phyloP scores from a whole-genome alignment of 2,329 filamentous ascomycete species.

The Neopestalotiopsis rosae region DNA sequence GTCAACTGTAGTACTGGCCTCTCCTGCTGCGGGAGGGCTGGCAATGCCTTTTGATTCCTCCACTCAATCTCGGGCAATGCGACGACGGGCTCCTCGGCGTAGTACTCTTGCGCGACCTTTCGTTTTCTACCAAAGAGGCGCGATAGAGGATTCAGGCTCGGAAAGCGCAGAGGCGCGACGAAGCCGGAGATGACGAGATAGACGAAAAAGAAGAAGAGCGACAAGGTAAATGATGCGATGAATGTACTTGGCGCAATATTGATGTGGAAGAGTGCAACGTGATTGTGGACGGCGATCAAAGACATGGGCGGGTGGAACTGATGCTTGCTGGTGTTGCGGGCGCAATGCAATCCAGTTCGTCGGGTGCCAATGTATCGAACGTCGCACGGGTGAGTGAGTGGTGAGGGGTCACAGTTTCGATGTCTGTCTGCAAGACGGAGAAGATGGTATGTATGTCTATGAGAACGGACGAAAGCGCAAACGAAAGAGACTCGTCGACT shows the following conservation, averaged over 20 bases:
- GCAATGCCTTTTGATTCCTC: constrained; percentile 19
- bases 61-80: constrained; percentile 12
- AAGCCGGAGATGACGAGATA: constrained; percentile 47
- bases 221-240: constrained; percentile 55
- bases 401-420: background rate
- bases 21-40: constrained; percentile 21
- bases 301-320: constrained; percentile 37
- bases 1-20: constrained; percentile 32
- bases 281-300: constrained; percentile 65
- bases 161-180: constrained; percentile 29
- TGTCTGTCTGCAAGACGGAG: background rate
- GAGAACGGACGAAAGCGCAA: background rate
- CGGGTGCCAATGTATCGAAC: constrained; percentile 19
- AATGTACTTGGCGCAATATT: constrained; percentile 64
- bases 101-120: constrained; percentile 6
- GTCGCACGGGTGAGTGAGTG: background rate
- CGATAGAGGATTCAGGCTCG: constrained; percentile 18
- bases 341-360: constrained; percentile 53
- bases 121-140: constrained; percentile 17
- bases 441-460: background rate
- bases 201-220: constrained; percentile 56
- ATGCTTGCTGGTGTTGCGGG: background rate
- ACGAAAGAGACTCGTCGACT: background rate
- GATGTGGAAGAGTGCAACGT: constrained; percentile 65
- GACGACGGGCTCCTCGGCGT: constrained; percentile 1